These are phyloP conservation scores for Microcyclosporella mali DNA, from an alignment of 2,329 filamentous ascomycete genomes.

Conservation along the genomic window DNA sequence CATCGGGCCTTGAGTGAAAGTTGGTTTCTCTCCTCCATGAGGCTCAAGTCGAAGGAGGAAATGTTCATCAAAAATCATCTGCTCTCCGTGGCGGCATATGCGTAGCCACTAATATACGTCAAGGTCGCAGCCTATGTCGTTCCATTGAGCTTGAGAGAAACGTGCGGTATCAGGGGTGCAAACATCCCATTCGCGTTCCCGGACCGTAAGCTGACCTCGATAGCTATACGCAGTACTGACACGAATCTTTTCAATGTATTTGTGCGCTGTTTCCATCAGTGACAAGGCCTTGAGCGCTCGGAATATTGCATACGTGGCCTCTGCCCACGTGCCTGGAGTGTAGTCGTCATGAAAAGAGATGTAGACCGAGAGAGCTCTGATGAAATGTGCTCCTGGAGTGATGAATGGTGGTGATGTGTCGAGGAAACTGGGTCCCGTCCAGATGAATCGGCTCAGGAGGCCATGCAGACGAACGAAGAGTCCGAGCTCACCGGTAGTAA, in stretches of 20 bases:
- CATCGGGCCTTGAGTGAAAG: too few relatives aligned
- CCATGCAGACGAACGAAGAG: constrained; percentile 15
- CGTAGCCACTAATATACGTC: constrained; percentile 8
- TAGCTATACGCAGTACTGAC: constrained; percentile 8
- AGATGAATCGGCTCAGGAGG: constrained; percentile 21
- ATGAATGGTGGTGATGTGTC: constrained; percentile 4
- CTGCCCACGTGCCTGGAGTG: constrained; percentile 18
- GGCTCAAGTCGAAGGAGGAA: too few relatives aligned
- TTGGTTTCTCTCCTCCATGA: too few relatives aligned
- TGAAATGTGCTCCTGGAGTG: constrained; percentile 9
- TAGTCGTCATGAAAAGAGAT: constrained; percentile 21
- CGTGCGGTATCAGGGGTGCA: not conserved
- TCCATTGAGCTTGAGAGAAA: constrained; percentile 13
- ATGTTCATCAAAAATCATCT: too few relatives aligned
- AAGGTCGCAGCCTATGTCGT: constrained; percentile 11
- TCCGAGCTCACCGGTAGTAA: constrained; percentile 18
- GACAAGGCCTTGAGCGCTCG: constrained; percentile 16
- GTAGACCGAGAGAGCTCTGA: constrained; percentile 17
- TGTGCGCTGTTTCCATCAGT: constrained; percentile 13
- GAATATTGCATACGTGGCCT: constrained; percentile 15
- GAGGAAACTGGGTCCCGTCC: constrained; percentile 17
- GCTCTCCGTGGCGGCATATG: too few relatives aligned
- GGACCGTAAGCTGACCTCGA: constrained; percentile 4
- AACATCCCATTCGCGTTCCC: constrained; percentile 8
- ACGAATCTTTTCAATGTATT: constrained; percentile 11